Evolutionary conservation across 2,329 filamentous ascomycete species (phyloP).

Genomic region (Clarireedia homoeocarpa): DNA sequence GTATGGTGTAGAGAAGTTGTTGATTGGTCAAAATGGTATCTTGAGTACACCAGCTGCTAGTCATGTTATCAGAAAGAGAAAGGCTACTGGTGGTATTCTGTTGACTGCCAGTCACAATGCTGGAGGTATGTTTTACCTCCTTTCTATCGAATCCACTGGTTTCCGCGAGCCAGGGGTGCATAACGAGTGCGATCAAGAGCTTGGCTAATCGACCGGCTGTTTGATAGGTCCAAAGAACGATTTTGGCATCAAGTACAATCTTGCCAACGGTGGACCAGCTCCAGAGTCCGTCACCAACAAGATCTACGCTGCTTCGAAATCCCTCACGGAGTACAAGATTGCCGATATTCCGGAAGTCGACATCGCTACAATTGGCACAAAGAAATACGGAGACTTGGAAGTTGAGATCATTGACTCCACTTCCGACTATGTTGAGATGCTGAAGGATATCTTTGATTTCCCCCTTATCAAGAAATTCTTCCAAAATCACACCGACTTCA

Average conservation of each 20-base stretch:
- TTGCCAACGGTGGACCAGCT: constrained; percentile 90
- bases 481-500: constrained; percentile 79
- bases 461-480: constrained; percentile 93
- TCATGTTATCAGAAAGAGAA: constrained; percentile 88
- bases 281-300: constrained; percentile 97
- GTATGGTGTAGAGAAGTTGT: constrained; percentile 97
- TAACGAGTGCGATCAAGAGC: not conserved
- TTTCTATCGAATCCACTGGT: not conserved
- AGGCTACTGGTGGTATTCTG: constrained; percentile 93
- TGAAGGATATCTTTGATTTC: constrained; percentile 99
- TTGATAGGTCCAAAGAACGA: constrained; percentile 75
- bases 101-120: constrained; percentile 98
- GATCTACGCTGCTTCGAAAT: constrained; percentile 89
- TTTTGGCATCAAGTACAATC: constrained; percentile 99
- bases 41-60: constrained; percentile 93
- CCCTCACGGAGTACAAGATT: constrained; percentile 85
- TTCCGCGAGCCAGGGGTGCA: not conserved
- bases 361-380: constrained; percentile 71
- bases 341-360: constrained; percentile 81
- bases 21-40: constrained; percentile 94
- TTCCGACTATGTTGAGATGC: constrained; percentile 84
- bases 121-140: constrained; percentile 55
- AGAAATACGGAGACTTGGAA: constrained; percentile 78
- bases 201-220: not conserved
- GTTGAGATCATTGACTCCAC: constrained; percentile 94